Conservation (phyloP, 306 rosid species). For the Malus fusca region DNA sequence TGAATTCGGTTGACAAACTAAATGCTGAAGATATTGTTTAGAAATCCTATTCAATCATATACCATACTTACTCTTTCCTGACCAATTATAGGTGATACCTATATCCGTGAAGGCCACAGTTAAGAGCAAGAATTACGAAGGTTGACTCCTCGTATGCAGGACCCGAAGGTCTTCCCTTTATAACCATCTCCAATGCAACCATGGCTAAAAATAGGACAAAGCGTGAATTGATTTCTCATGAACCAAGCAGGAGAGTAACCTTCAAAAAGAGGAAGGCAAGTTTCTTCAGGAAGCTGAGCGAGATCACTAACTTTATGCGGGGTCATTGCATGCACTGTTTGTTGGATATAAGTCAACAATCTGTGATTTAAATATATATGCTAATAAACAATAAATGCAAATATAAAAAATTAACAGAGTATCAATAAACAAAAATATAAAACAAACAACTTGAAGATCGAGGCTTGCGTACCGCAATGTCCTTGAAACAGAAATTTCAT, state of each 20-base stretch:
- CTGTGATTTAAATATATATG: too few species aligned
- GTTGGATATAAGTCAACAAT: too few species aligned
- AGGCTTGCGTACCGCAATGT: too few species aligned
- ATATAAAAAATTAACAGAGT: too few species aligned
- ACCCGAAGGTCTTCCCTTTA: neutral
- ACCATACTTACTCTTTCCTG: neutral
- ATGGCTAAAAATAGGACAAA: neutral
- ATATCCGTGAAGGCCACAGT: neutral
- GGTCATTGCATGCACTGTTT: slow-evolving; percentile 1
- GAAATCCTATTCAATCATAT: neutral
- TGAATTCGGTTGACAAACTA: neutral
- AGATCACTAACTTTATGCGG: neutral
- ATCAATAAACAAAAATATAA: too few species aligned
- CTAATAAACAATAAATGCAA: too few species aligned
- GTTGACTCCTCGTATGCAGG: neutral
- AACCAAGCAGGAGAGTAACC: slow-evolving; percentile 1
- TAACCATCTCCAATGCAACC: neutral
- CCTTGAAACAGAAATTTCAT: too few species aligned
- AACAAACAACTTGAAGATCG: too few species aligned
- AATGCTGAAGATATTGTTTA: neutral
- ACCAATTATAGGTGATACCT: neutral
- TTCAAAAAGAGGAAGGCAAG: neutral
- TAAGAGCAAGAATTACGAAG: neutral
- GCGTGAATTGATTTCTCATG: slow-evolving; percentile 4
- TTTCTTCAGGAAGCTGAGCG: neutral